These are phyloP conservation scores for Rhamnella rubrinervis DNA, from an alignment of 331 rosid species.

Conservation along the genomic window DNA sequence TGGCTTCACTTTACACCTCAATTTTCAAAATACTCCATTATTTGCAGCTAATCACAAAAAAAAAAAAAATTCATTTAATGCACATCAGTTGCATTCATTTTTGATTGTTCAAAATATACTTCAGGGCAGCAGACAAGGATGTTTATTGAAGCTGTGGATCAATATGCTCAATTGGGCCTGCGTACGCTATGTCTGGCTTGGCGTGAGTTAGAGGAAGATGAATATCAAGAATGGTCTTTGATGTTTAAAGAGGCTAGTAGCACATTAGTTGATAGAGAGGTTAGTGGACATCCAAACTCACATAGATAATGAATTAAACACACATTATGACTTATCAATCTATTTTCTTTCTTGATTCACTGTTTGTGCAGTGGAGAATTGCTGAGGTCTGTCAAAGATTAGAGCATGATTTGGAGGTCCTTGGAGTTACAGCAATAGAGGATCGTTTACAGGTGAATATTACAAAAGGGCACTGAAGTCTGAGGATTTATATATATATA, in stretches of 20 bases:
- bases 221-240: constrained; percentile 87
- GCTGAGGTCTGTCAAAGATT: constrained; percentile 94
- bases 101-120: constrained; percentile 25
- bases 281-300: constrained; percentile 35
- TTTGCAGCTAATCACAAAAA: constrained; percentile 8
- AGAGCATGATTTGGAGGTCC: constrained; percentile 86
- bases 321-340: neutral
- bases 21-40: neutral
- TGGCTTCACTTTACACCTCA: neutral
- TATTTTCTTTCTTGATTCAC: constrained; percentile 19
- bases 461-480: constrained; percentile 16
- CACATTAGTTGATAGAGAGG: constrained; percentile 98
- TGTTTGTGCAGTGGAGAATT: constrained; percentile 82
- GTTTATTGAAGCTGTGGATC: constrained; percentile 88
- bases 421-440: constrained; percentile 98
- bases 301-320: neutral
- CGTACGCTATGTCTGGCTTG: constrained; percentile 93
- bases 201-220: constrained; percentile 83
- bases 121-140: constrained; percentile 93
- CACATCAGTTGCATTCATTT: neutral
- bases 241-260: constrained; percentile 94
- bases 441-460: constrained; percentile 91
- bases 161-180: constrained; percentile 86
- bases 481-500: too few species aligned
- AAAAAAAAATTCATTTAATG: neutral